phyloP scores from a whole-genome alignment of 2,329 filamentous ascomycete genomes.

The Mariannaea sp. region DNA sequence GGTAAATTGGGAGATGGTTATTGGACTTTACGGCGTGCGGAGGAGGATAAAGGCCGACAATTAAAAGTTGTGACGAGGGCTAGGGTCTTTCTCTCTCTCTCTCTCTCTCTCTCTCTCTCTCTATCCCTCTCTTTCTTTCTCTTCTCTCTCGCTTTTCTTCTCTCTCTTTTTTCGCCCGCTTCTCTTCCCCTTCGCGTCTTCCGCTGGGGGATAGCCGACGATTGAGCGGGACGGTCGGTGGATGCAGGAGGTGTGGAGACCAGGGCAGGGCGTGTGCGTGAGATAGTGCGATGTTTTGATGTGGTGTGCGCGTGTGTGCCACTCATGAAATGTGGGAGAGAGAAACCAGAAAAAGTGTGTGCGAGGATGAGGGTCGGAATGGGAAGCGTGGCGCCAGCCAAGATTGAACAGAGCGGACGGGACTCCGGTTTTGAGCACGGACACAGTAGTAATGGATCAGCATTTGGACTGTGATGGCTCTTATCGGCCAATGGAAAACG shows the following conservation, averaged over 20 bases:
- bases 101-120: too few relatives aligned
- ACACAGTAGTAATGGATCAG: neutral
- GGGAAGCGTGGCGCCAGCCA: constrained; percentile 13
- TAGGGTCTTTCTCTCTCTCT: too few relatives aligned
- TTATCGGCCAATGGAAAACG: constrained; percentile 9
- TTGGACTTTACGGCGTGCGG: constrained; percentile 20
- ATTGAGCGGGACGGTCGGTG: constrained; percentile 10
- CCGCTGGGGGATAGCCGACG: constrained; percentile 15
- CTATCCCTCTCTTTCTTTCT: neutral
- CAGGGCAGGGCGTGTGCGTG: neutral
- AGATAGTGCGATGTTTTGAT: neutral
- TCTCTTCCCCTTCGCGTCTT: neutral
- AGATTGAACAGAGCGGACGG: constrained; percentile 6
- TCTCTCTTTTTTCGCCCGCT: too few relatives aligned
- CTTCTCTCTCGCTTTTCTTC: too few relatives aligned
- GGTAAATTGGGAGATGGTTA: neutral
- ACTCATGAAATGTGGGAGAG: neutral
- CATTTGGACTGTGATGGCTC: neutral
- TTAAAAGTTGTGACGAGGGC: neutral
- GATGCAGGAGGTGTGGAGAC: constrained; percentile 12
- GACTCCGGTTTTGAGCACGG: constrained; percentile 7
- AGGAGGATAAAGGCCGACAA: constrained; percentile 1
- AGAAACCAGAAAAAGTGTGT: constrained; percentile 6
- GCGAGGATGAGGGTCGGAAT: constrained; percentile 14
- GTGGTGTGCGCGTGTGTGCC: neutral